phyloP scores from a whole-genome alignment of 2,329 filamentous ascomycete genomes.

The Thermomyces lanuginosus region DNA sequence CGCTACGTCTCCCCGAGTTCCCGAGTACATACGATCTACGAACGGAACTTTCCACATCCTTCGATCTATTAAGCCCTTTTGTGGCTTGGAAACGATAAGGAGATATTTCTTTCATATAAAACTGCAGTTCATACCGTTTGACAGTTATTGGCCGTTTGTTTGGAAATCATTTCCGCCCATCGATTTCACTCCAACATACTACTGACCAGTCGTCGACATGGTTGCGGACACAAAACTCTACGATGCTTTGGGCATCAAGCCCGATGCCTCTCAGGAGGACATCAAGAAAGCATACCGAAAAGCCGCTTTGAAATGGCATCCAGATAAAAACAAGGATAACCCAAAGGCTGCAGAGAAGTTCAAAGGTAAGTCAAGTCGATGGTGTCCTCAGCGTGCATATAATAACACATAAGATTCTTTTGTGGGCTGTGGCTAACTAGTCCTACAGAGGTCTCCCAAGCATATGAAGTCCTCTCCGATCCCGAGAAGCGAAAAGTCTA shows the following conservation, averaged over 20 bases:
- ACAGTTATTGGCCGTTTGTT: no score
- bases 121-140: no score
- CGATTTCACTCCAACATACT: conserved; percentile 4
- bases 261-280: conserved; percentile 72
- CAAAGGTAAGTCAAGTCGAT: conserved; percentile 43
- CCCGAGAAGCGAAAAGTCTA: conserved; percentile 93
- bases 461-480: conserved; percentile 94
- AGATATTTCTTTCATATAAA: no score
- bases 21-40: no score
- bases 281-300: conserved; percentile 87
- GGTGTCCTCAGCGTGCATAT: conserved; percentile 1
- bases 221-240: conserved; percentile 93
- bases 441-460: conserved; percentile 65
- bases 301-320: conserved; percentile 78
- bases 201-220: conserved; percentile 44
- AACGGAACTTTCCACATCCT: conserved; percentile 22
- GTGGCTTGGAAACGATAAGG: no score
- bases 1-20: no score
- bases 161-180: no score
- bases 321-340: conserved; percentile 95
- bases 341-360: conserved; percentile 78
- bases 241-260: conserved; percentile 63
- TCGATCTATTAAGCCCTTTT: no score
- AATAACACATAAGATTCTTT: conserved; percentile 1
- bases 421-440: conserved; percentile 7